Percentiles rank a stretch among this genome's conserved stretches.
phyloP scores from a whole-genome alignment of 768 basidiomycete genomes.

The Mrakia gelida region DNA sequence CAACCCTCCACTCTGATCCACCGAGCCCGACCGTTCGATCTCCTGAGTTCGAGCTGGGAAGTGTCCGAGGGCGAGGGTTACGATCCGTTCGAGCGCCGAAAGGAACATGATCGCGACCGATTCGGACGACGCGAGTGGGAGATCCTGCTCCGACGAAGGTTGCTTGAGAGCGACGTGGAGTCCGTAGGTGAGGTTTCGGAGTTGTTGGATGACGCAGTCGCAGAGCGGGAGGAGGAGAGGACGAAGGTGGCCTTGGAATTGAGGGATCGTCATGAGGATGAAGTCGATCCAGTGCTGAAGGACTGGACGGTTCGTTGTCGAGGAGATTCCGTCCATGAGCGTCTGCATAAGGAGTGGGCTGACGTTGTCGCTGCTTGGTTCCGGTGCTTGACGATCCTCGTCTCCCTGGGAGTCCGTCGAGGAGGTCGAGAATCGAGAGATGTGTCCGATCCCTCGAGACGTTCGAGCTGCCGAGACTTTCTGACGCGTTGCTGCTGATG shows the following conservation, averaged over 20 bases:
- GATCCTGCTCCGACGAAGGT: not conserved
- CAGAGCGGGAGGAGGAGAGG: slow-evolving; percentile 66
- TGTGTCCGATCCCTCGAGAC: not conserved
- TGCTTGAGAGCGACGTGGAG: not conserved
- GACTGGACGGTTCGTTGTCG: slow-evolving; percentile 65
- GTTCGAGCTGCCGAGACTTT: slow-evolving; percentile 5
- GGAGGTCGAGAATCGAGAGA: slow-evolving; percentile 6
- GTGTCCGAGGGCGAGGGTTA: slow-evolving; percentile 61
- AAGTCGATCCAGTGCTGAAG: slow-evolving; percentile 97
- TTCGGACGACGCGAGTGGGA: slow-evolving; percentile 32
- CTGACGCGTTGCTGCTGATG: not conserved
- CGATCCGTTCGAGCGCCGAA: slow-evolving; percentile 74
- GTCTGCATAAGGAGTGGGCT: slow-evolving; percentile 64
- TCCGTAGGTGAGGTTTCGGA: not conserved
- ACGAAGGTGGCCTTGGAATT: slow-evolving; percentile 69
- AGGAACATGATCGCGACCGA: slow-evolving; percentile 66
- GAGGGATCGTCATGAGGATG: slow-evolving; percentile 80
- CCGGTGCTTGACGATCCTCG: not conserved
- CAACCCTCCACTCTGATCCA: slow-evolving; percentile 50
- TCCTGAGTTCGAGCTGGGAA: not conserved
- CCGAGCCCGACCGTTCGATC: not conserved
- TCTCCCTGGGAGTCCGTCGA: slow-evolving; percentile 2
- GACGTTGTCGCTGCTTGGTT: slow-evolving; percentile 9
- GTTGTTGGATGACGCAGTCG: slow-evolving; percentile 63
- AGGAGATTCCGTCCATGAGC: slow-evolving; percentile 72